Evolutionary conservation across 805 yeast genomes (phyloP), one percentile per base, ranked within the genome.

Genomic region (Wickerhamiella cacticola): DNA sequence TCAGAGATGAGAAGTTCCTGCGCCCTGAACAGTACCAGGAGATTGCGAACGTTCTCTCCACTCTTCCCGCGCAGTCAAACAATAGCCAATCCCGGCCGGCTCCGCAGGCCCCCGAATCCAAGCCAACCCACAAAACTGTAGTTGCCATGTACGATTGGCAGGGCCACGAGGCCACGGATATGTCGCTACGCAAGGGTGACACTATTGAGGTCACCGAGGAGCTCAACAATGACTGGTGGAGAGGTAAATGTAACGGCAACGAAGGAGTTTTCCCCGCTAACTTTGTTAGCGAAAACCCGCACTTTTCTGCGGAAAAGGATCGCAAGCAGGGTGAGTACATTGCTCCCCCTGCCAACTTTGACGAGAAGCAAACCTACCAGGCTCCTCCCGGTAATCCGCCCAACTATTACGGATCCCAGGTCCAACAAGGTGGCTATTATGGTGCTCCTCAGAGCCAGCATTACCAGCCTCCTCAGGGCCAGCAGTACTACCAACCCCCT

Each of bases 231-330:
- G 89, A 87, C 59, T 89, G 98, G 98, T 87, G 92, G 83, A 81
- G 76, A 60, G 98, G 98, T 41, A 62, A 63, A 31, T 59, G 59
- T 49, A 61, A 71, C 39, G 72, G 75, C 50, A 74, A 76, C 4
- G 72, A 74, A 6, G 98, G 97, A 38, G 79, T 88, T 59, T 88
- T 92, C 68, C 98, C 98, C 7, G 68, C 89, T 1, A 85, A 85
- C 62, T 89, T 92, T 59, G 95, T 87, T 44, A 40, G 50, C 18
- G 46, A 19, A 35, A 46, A 25, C 33, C 41, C 45, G 12, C 28
- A 48, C 31, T 48, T 25, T 26, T 5, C 36, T n/a, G 36, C 6
- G 5, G n/a, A 35, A 5, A 15, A 35, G 15, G 46, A 40, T 48
- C 55, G 46, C 22, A 49, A 36, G 18, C 46, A 48, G 26, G 49